Evolutionary conservation across 1,284 basidiomycete genomes (phyloP).

Genomic region (Coniferiporia sulphurascens): DNA sequence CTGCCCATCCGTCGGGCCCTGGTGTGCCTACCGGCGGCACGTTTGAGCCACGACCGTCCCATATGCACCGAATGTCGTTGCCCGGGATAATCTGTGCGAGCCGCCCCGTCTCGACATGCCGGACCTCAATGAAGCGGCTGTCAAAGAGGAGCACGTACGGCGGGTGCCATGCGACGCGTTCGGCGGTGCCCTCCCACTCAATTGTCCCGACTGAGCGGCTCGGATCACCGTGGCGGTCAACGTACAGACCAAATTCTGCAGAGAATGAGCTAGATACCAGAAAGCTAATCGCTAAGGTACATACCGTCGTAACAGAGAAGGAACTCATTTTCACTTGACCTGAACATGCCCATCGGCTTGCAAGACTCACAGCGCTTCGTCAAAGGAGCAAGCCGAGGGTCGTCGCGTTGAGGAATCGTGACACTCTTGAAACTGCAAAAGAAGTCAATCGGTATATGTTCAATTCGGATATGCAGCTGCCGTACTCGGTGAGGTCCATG

Average conservation of each 20-base stretch:
- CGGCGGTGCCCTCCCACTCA: conserved; percentile 93
- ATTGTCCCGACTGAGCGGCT: conserved; percentile 70
- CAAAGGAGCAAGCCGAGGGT: conserved; percentile 65
- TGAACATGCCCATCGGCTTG: conserved; percentile 89
- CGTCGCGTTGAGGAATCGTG: conserved; percentile 78
- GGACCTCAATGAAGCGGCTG: conserved; percentile 87
- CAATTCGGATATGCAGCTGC: conserved; percentile 19
- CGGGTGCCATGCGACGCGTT: conserved; percentile 82
- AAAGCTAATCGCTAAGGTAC: conserved; percentile 22
- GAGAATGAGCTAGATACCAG: conserved; percentile 8
- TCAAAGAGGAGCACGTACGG: conserved; percentile 92
- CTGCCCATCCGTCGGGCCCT: conserved; percentile 38
- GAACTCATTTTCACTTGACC: conserved; percentile 84
- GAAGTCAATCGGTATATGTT: conserved; percentile 6
- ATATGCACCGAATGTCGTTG: conserved; percentile 79
- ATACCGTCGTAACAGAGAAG: conserved; percentile 88
- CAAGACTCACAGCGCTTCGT: conserved; percentile 79
- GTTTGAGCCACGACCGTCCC: conserved; percentile 71
- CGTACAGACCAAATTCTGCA: conserved; percentile 87
- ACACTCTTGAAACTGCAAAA: conserved; percentile 74
- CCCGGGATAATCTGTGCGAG: conserved; percentile 87
- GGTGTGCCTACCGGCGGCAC: conserved; percentile 33
- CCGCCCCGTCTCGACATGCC: conserved; percentile 80
- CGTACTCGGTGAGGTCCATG: conserved; percentile 88
- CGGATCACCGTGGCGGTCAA: conserved; percentile 84